phyloP scores from a whole-genome alignment of 164 flowering plant species.

The Aristolochia californica region DNA sequence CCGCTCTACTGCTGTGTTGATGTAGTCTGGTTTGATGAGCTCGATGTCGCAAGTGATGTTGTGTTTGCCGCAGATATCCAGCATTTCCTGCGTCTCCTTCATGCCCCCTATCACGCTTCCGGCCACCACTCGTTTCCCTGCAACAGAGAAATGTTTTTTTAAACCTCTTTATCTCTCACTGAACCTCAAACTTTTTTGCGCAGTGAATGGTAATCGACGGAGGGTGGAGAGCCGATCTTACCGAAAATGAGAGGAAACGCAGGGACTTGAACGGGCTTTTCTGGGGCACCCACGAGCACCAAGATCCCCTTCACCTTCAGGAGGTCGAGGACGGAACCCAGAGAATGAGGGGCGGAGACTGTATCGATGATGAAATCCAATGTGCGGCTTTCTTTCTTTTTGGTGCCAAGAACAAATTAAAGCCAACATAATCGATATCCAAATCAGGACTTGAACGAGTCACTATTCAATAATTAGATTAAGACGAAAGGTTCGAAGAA shows the following conservation, averaged over 20 bases:
- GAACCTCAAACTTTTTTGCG: no score
- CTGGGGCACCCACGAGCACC: conserved; percentile 35
- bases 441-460: no score
- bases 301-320: conserved; percentile 35
- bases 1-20: conserved; percentile 14
- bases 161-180: no score
- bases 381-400: conserved; percentile 8
- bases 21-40: conserved; percentile 16
- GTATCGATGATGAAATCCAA: conserved; percentile 45
- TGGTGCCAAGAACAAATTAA: no score
- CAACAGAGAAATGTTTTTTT: no score
- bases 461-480: no score
- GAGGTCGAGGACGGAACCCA: conserved; percentile 26
- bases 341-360: conserved; percentile 29
- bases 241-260: conserved; percentile 31
- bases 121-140: conserved; percentile 7
- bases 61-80: conserved; percentile 14
- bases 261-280: conserved; percentile 31
- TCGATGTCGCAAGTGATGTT: conserved; percentile 17
- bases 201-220: no score
- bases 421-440: no score
- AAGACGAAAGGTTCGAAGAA: no score
- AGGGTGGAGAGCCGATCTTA: conserved; percentile 8
- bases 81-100: conserved; percentile 22
- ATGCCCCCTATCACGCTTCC: conserved; percentile 19